These are phyloP conservation scores for Pleurotus giganteus DNA, from an alignment of 768 basidiomycete genomes.

Conservation along the genomic window DNA sequence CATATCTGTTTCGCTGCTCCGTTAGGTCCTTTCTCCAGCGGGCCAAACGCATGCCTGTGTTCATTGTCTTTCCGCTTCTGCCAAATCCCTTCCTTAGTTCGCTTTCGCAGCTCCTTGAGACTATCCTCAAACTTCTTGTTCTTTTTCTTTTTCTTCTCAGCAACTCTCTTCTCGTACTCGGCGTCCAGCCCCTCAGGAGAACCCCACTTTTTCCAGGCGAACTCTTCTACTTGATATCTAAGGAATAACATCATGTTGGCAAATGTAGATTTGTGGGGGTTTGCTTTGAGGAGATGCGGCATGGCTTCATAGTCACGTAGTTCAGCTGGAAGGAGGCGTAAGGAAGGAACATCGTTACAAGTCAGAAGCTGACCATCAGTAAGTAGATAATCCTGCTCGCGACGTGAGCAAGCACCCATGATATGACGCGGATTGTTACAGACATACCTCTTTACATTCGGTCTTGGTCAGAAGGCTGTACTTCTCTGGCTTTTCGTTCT, in stretches of 20 bases:
- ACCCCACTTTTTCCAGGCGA: slow-evolving; percentile 98
- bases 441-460: slow-evolving; percentile 88
- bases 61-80: slow-evolving; percentile 84
- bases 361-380: slow-evolving; percentile 71
- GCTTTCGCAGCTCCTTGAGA: slow-evolving; percentile 75
- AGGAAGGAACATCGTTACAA: background rate
- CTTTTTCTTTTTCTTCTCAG: slow-evolving; percentile 86
- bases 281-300: slow-evolving; percentile 91
- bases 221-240: slow-evolving; percentile 91
- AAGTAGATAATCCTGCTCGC: slow-evolving; percentile 80
- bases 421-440: background rate
- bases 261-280: slow-evolving; percentile 93
- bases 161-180: slow-evolving; percentile 77
- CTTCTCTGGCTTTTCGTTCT: slow-evolving; percentile 86
- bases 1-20: slow-evolving; percentile 74
- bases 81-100: slow-evolving; percentile 89
- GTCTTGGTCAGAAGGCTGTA: slow-evolving; percentile 97
- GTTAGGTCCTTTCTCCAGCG: slow-evolving; percentile 48
- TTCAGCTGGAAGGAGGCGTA: slow-evolving; percentile 59
- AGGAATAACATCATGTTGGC: slow-evolving; percentile 99
- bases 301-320: slow-evolving; percentile 88
- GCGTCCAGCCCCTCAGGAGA: slow-evolving; percentile 86
- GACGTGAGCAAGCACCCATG: slow-evolving; percentile 8
- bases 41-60: slow-evolving; percentile 83
- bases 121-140: slow-evolving; percentile 95